Percentiles rank a stretch among this genome's conserved stretches.
Evolutionary conservation across 192 early-diverging fungal species (phyloP).

Genomic region (Funneliformis geosporum): DNA sequence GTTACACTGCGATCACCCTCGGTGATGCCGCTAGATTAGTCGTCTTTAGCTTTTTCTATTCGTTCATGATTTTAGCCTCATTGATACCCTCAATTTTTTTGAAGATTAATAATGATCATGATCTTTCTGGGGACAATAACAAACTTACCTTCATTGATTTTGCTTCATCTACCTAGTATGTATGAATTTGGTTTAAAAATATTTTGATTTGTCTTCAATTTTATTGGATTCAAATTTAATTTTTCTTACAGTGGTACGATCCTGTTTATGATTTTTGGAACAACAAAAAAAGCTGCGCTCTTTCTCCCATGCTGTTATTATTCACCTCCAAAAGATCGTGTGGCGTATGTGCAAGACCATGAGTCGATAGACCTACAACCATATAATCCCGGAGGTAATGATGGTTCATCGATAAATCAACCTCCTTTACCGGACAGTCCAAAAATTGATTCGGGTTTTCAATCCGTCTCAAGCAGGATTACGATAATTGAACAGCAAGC

Average conservation of each 20-base stretch:
- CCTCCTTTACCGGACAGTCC: background rate
- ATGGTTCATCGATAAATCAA: background rate
- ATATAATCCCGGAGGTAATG: background rate
- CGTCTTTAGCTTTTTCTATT: constrained; percentile 9
- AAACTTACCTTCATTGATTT: background rate
- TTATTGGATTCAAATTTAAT: too few relatives aligned
- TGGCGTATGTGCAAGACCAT: background rate
- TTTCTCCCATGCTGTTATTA: constrained; percentile 23
- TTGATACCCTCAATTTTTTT: background rate
- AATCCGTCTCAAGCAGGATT: background rate
- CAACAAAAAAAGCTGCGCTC: background rate
- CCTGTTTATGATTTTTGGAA: constrained; percentile 16
- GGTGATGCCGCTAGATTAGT: constrained; percentile 6
- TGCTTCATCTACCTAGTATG: background rate
- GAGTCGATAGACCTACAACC: background rate
- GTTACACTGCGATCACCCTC: background rate
- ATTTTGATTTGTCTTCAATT: background rate
- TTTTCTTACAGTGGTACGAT: constrained; percentile 2
- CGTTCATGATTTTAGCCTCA: background rate
- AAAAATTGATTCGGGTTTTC: background rate
- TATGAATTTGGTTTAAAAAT: background rate
- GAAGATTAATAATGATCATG: background rate
- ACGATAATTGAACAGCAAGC: background rate
- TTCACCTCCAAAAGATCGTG: background rate
- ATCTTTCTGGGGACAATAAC: too few relatives aligned